Percentiles rank a stretch among this genome's conserved stretches.
Conservation (phyloP, 2,329 filamentous ascomycete species). For the Ploettnerulaceae sp. region DNA sequence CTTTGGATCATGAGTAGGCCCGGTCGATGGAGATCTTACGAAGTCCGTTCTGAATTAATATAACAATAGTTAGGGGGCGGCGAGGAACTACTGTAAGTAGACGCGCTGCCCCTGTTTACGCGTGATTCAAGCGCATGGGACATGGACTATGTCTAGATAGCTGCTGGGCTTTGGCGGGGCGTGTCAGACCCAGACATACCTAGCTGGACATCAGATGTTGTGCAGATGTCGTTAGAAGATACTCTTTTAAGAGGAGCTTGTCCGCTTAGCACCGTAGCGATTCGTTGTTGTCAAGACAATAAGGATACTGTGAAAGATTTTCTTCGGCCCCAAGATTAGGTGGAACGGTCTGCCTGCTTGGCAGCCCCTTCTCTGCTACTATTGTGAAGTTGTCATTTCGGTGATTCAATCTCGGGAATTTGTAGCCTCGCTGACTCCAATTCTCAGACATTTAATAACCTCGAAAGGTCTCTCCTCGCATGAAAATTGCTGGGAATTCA, state of each 20-base stretch:
- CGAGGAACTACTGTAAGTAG: background rate
- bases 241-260: background rate
- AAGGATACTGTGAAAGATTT: background rate
- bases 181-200: background rate
- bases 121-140: constrained; percentile 1
- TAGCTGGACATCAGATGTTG: background rate
- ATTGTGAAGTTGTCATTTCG: background rate
- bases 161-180: background rate
- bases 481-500: too few species aligned
- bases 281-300: background rate
- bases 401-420: background rate
- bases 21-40: too few species aligned
- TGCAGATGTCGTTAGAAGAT: constrained; percentile 3
- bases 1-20: background rate
- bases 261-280: background rate
- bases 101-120: background rate
- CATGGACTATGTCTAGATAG: background rate
- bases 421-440: too few species aligned
- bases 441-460: too few species aligned
- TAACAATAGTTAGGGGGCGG: background rate
- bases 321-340: background rate
- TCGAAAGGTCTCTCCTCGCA: too few species aligned
- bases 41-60: background rate
- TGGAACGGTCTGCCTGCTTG: background rate
- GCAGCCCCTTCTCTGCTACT: background rate